Conservation (phyloP, 73 alveolate species). For the Paramecium tetraurelia region DNA sequence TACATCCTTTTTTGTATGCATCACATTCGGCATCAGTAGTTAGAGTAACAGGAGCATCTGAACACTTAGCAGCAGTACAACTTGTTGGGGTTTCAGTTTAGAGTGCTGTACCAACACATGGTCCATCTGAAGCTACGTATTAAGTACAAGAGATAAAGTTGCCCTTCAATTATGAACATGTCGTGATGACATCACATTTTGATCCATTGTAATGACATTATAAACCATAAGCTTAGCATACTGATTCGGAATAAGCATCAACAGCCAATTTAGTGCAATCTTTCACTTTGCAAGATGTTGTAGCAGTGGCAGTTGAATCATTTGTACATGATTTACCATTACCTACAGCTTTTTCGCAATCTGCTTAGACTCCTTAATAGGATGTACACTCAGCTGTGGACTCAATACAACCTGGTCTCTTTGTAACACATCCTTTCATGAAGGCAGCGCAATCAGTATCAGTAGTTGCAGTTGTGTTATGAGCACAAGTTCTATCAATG, state of each 20-base stretch:
- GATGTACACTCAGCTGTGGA: slow-evolving; percentile 22
- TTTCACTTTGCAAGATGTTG: background rate
- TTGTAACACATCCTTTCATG: slow-evolving; percentile 19
- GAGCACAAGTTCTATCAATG: background rate
- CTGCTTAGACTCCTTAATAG: background rate
- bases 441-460: slow-evolving; percentile 24
- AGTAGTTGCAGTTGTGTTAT: background rate
- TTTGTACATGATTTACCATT: background rate
- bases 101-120: slow-evolving; percentile 22
- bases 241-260: background rate
- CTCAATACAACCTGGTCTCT: slow-evolving; percentile 18
- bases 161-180: background rate
- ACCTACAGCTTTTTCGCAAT: background rate
- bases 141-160: background rate
- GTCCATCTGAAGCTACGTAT: slow-evolving; percentile 34
- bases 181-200: background rate
- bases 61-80: background rate
- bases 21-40: slow-evolving; percentile 16
- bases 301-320: slow-evolving; percentile 5
- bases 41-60: background rate
- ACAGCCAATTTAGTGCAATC: background rate
- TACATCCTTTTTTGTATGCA: background rate
- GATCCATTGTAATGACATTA: background rate
- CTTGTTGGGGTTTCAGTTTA: background rate
- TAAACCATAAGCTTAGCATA: background rate